These are phyloP conservation scores for Aulographum hederae DNA, from an alignment of 2,329 filamentous ascomycete species.

Conservation along the genomic window DNA sequence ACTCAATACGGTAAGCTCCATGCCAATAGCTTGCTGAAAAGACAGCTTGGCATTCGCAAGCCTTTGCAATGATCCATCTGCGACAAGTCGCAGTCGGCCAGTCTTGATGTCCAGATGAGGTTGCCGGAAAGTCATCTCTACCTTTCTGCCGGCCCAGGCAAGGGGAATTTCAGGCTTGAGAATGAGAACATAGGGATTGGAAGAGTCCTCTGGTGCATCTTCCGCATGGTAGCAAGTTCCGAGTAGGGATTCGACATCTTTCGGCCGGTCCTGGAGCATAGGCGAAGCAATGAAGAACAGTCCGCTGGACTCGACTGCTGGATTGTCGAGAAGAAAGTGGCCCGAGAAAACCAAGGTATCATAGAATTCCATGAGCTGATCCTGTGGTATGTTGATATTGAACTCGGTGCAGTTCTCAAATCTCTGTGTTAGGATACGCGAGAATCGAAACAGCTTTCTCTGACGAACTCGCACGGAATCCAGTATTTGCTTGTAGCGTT, in stretches of 20 bases:
- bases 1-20: constrained; percentile 73
- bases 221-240: constrained; percentile 59
- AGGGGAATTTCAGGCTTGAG: constrained; percentile 64
- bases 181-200: constrained; percentile 71
- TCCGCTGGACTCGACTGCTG: constrained; percentile 51
- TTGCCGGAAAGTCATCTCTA: constrained; percentile 47
- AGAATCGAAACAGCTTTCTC: constrained; percentile 91
- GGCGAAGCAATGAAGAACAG: constrained; percentile 76
- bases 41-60: constrained; percentile 61
- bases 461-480: constrained; percentile 94
- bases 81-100: constrained; percentile 73
- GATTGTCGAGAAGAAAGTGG: constrained; percentile 71
- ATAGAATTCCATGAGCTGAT: constrained; percentile 57
- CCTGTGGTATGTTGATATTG: constrained; percentile 56
- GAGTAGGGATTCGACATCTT: constrained; percentile 73
- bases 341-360: constrained; percentile 64
- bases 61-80: constrained; percentile 65
- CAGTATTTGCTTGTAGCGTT: constrained; percentile 85
- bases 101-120: constrained; percentile 71
- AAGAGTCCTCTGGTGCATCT: constrained; percentile 50
- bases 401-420: constrained; percentile 97
- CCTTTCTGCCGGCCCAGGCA: constrained; percentile 63
- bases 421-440: constrained; percentile 71
- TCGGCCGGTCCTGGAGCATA: constrained; percentile 51
- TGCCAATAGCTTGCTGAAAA: constrained; percentile 62